Base-by-base conservation (phyloP, 352 stramenopile species). In the Globisporangium canariense region DNA sequence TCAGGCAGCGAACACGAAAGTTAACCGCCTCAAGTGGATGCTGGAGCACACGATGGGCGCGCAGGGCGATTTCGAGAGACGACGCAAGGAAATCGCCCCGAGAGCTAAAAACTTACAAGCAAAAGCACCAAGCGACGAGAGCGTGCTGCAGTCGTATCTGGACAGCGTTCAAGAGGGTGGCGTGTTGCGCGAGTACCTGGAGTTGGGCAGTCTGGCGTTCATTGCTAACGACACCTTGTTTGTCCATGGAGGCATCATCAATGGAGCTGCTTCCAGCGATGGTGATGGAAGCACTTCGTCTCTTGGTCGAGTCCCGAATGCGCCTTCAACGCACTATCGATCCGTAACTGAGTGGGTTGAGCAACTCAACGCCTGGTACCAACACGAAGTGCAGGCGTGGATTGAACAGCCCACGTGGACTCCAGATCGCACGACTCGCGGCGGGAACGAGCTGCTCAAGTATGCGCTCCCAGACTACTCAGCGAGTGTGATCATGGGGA, bases 21-120 rank as follows among this genome's bases (percentile, higher is more conserved):
- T 78, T 38, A 94, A 96, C 63, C 83, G 89, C 0, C 73, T 98
- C 38, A 76, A 88, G 61, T 97, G 88, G 77, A 97, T 97, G 81
- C 73, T 98, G 25, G 74, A 93, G 18, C 80, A 97, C 54, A 98
- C 91, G 0, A 93, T 98, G 83, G 93, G 91, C 2, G 91, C 89
- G 32, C 81, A 92, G 18, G 78, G 87, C 16, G 94, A 97, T 38
- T 98, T 98, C 77, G 88, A 97, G 61, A 85, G 87, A 62, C 84
- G 93, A 14, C 79, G 89, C 1, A 47, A 72, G 16, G 93, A 98
- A 71, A 71, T 98, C 10, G 61, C 54, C 10, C n/a, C 67, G 28
- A 64, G 74, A 72, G 40, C 41, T 18, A 45, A 65, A 5, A 43
- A 43, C 49, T 43, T 4, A 34, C 10, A n/a, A 58, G 36, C 16